These are phyloP conservation scores for Geranium brycei DNA, from an alignment of 345 rosid species.

Conservation along the genomic window DNA sequence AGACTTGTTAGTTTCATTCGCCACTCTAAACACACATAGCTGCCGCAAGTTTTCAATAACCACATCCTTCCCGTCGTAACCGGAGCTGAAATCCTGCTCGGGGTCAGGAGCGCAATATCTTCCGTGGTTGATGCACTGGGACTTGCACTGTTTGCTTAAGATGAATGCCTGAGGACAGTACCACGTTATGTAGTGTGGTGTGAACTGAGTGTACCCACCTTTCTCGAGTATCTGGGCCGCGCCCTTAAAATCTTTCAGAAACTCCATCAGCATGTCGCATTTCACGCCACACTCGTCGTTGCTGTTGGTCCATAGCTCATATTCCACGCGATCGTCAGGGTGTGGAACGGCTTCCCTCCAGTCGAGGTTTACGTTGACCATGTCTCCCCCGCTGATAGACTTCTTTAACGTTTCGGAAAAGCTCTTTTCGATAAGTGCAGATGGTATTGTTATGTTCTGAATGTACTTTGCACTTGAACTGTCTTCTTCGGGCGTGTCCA, in stretches of 20 bases:
- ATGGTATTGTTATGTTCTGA: slow-evolving; percentile 87
- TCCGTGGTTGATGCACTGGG: slow-evolving; percentile 92
- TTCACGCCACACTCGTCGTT: slow-evolving; percentile 90
- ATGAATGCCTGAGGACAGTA: slow-evolving; percentile 89
- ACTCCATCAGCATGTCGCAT: slow-evolving; percentile 83
- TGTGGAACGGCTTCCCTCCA: slow-evolving; percentile 99
- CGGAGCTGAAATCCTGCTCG: slow-evolving; percentile 87
- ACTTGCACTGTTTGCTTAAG: slow-evolving; percentile 73
- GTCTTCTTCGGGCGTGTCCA: slow-evolving; percentile 86
- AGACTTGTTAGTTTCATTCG: slow-evolving; percentile 65
- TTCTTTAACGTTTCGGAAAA: slow-evolving; percentile 69
- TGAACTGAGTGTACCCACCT: slow-evolving; percentile 85
- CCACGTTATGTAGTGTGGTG: slow-evolving; percentile 96
- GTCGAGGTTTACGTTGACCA: slow-evolving; percentile 94
- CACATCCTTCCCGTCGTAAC: slow-evolving; percentile 89
- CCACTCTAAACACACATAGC: slow-evolving; percentile 73
- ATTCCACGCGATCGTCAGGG: slow-evolving; percentile 95
- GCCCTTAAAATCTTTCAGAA: slow-evolving; percentile 77
- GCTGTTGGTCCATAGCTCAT: slow-evolving; percentile 91
- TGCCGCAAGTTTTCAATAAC: slow-evolving; percentile 87
- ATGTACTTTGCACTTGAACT: slow-evolving; percentile 49
- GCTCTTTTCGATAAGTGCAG: slow-evolving; percentile 72
- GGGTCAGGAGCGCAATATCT: slow-evolving; percentile 99
- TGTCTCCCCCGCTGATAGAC: slow-evolving; percentile 49
- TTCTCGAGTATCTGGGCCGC: slow-evolving; percentile 85